Conservation (phyloP, 192 early-diverging fungal species). For the Geranomyces michiganensis region DNA sequence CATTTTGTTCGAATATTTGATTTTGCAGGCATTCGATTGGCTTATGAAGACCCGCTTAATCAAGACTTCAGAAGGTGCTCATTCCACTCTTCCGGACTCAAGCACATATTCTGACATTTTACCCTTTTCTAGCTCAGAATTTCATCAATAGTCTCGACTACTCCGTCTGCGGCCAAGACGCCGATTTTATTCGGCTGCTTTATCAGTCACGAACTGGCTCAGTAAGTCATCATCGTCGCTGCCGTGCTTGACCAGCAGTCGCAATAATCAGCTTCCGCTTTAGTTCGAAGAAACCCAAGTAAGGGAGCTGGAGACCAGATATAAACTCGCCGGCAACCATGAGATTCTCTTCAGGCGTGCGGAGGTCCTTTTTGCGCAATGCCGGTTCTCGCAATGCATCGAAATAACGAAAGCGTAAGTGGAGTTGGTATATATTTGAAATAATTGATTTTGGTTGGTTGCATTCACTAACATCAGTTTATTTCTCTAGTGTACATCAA, state of each 20-base stretch:
- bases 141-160: constrained; percentile 17
- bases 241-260: no score
- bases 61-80: constrained; percentile 63
- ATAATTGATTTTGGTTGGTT: background rate
- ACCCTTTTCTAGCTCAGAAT: constrained; percentile 19
- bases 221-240: no score
- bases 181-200: background rate
- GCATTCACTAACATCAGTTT: no score
- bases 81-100: no score
- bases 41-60: constrained; percentile 63
- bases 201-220: constrained; percentile 4
- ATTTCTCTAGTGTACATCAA: constrained; percentile 58
- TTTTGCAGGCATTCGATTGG: constrained; percentile 61
- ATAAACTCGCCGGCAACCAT: constrained; percentile 23
- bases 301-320: constrained; percentile 20
- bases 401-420: constrained; percentile 63
- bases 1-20: no score
- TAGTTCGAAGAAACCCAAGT: constrained; percentile 24
- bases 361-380: constrained; percentile 24
- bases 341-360: constrained; percentile 26
- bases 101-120: no score
- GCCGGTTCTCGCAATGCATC: constrained; percentile 21
- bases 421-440: constrained; percentile 26
- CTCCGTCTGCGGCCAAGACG: constrained; percentile 12
- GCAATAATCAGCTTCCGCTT: no score